phyloP scores from a whole-genome alignment of 192 early-diverging fungal species.

The Allomyces javanicus region DNA sequence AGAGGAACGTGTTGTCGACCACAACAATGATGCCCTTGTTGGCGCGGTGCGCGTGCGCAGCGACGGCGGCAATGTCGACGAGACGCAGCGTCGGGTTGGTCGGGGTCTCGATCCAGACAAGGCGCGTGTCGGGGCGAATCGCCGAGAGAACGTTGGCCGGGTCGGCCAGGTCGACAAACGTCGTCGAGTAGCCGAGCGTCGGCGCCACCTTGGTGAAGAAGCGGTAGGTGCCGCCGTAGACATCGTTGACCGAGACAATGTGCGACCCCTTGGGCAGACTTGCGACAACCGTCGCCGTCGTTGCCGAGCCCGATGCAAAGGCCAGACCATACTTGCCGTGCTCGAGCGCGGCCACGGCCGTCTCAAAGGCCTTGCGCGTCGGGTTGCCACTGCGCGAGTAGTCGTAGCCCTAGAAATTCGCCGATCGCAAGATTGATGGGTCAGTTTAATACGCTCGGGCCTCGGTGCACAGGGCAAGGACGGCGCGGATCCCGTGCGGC shows the following conservation, averaged over 20 bases:
- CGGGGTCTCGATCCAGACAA: slow-evolving; percentile 75
- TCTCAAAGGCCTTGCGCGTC: slow-evolving; percentile 52
- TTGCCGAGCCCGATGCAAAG: slow-evolving; percentile 65
- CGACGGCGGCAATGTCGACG: slow-evolving; percentile 54
- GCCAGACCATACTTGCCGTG: slow-evolving; percentile 67
- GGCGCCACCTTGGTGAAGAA: slow-evolving; percentile 69
- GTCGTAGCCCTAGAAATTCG: slow-evolving; percentile 31
- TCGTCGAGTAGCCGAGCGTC: slow-evolving; percentile 38
- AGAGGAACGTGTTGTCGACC: slow-evolving; percentile 76
- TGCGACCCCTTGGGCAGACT: slow-evolving; percentile 48
- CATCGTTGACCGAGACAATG: slow-evolving; percentile 69
- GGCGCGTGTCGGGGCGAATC: slow-evolving; percentile 50
- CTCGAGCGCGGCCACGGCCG: slow-evolving; percentile 81
- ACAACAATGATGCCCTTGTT: slow-evolving; percentile 36
- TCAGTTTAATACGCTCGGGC: too few species aligned
- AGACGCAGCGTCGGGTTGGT: slow-evolving; percentile 71
- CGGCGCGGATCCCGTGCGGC: too few species aligned
- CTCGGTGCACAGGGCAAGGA: too few species aligned
- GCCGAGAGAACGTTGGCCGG: slow-evolving; percentile 36
- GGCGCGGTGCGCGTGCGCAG: slow-evolving; percentile 36
- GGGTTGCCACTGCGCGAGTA: slow-evolving; percentile 72
- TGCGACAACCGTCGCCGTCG: slow-evolving; percentile 60
- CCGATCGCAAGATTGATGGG: too few species aligned
- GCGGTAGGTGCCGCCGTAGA: slow-evolving; percentile 77
- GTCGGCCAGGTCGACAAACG: slow-evolving; percentile 60